Evolutionary conservation across 345 rosid species (phyloP), one percentile per base, ranked within the genome.

Genomic region (Mangifera indica): DNA sequence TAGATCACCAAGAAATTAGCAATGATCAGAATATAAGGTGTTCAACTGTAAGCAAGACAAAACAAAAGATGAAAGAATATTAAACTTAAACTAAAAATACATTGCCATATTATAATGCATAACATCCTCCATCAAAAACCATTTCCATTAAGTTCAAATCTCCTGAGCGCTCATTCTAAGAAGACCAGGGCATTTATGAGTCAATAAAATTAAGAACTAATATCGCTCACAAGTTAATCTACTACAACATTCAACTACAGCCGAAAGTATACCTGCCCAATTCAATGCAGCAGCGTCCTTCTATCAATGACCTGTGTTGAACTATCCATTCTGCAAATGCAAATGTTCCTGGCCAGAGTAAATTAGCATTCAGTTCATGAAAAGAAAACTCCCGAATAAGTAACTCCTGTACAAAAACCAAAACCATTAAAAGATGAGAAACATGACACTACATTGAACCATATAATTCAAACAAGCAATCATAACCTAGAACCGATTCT

Each of bases 341-440:
- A 74, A 95, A 95, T 5, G 98, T 80, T 76, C 99, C 98, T 0
- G 99, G 99, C 99, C 99, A 95, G 9, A 92, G 95, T 79, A 95
- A 85, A 84, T 95, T 95, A 72, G 98, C 99, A 88, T 95, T 95
- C 76, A 91, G 78, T 80, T 87, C 88, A 62, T 95, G 99, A 72
- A 95, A 95, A 4, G 93, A 87, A 72, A 92, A 95, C 73, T 95
- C 99, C 40, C 92, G 79, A 64, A 95, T 79, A 25, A 82, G 72
- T 76, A 92, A 72, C 76, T 92, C 96, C 98, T 95, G 89, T 73
- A 77, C 17, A 66, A 6, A 37, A 70, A 56, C 58, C 75, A 84
- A 69, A 63, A n/a, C 6, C 15, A 70, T 44, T 0, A 57, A 44
- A 44, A 17, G 10, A 17, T 15, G 9, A 12, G 37, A 26, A 45